These are phyloP conservation scores for Hirsutella thompsonii DNA, from an alignment of 2,329 filamentous ascomycete genomes.

Conservation along the genomic window DNA sequence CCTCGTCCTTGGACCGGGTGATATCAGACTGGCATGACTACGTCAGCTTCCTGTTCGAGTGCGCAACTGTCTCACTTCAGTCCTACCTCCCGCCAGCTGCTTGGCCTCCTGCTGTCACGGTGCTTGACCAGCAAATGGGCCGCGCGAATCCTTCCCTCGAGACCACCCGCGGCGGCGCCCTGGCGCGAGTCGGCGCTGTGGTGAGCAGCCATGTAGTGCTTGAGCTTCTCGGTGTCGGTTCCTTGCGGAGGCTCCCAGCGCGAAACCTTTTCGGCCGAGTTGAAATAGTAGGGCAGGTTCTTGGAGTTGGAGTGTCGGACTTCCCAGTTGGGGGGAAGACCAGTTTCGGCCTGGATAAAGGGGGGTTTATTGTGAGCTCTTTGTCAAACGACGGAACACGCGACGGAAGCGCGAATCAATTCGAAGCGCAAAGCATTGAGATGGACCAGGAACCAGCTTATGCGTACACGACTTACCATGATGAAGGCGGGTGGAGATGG, in stretches of 20 bases:
- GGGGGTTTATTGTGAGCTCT: background rate
- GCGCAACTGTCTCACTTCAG: background rate
- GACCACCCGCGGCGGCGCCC: constrained; percentile 25
- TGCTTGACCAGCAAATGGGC: constrained; percentile 94
- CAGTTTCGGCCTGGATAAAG: constrained; percentile 49
- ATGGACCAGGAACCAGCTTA: background rate
- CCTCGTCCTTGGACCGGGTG: constrained; percentile 78
- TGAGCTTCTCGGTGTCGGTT: constrained; percentile 85
- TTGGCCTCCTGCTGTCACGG: constrained; percentile 71
- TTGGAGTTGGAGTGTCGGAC: constrained; percentile 97
- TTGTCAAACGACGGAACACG: too few relatives aligned
- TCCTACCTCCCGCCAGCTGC: constrained; percentile 72
- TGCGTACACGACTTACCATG: background rate
- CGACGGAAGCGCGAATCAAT: background rate
- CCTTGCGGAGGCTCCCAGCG: constrained; percentile 87
- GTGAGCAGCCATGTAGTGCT: constrained; percentile 82
- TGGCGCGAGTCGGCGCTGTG: constrained; percentile 48
- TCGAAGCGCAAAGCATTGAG: background rate
- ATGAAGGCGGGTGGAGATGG: background rate
- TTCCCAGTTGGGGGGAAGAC: constrained; percentile 81
- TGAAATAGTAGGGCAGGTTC: constrained; percentile 98
- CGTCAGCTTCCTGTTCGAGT: background rate
- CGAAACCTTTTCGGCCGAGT: constrained; percentile 71
- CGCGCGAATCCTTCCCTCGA: constrained; percentile 78
- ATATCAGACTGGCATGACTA: constrained; percentile 51